Evolutionary conservation across 2,329 filamentous ascomycete species (phyloP).

Genomic region (Colletotrichum endophyticum): DNA sequence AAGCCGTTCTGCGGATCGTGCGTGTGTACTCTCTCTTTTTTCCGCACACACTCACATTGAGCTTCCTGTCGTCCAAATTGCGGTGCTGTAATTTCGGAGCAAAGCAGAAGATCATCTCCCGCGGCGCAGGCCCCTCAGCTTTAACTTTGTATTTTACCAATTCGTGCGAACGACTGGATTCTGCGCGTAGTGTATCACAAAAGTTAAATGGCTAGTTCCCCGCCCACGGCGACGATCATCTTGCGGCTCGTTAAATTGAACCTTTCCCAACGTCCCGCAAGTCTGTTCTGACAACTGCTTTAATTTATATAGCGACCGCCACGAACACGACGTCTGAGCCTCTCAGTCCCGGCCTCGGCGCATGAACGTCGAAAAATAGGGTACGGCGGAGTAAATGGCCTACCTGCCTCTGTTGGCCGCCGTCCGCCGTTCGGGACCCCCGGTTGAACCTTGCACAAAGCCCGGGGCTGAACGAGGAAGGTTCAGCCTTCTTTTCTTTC

Average conservation of each 20-base stretch:
- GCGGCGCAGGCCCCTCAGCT: not conserved
- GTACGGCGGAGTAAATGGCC: not conserved
- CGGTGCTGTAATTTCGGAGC: not conserved
- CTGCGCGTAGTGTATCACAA: not conserved
- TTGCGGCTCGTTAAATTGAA: not conserved
- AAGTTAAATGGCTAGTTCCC: not conserved
- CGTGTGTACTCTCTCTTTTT: not conserved
- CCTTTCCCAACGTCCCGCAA: not conserved
- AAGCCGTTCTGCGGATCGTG: conserved; percentile 14
- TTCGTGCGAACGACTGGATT: not conserved
- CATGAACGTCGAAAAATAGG: conserved; percentile 12
- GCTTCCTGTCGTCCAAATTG: not conserved
- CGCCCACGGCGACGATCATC: not conserved
- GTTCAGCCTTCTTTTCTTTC: not conserved
- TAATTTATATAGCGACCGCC: not conserved
- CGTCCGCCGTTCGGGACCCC: not conserved
- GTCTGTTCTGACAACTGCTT: not conserved
- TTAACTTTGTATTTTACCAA: not conserved
- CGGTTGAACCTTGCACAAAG: not conserved
- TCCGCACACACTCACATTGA: not conserved
- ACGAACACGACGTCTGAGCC: not conserved
- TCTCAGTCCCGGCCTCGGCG: not conserved
- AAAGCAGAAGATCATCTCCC: not conserved
- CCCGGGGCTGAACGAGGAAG: not conserved
- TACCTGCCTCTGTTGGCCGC: not conserved